phyloP scores from a whole-genome alignment of 306 rosid genomes.

The Rosa persica region DNA sequence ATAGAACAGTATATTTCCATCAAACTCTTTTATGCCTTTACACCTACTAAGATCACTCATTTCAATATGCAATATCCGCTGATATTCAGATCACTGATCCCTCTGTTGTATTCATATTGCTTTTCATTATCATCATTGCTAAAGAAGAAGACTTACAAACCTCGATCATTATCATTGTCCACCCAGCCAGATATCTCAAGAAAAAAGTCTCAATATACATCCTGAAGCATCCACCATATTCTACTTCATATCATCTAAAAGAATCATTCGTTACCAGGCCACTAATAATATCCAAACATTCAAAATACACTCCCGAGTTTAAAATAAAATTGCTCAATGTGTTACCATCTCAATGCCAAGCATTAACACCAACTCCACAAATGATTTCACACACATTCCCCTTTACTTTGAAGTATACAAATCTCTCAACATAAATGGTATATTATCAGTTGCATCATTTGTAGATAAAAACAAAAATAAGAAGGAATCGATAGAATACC shows the following conservation, averaged over 20 bases:
- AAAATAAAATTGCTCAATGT: no score
- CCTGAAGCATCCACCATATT: no score
- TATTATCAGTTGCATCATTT: no score
- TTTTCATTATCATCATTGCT: not conserved
- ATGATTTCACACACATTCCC: not conserved
- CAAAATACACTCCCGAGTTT: no score
- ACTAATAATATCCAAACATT: no score
- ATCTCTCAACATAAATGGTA: no score
- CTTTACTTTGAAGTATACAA: not conserved
- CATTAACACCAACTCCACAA: not conserved
- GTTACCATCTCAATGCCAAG: no score
- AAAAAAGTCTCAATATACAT: no score
- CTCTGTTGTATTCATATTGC: not conserved
- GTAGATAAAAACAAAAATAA: no score
- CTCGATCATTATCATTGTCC: not conserved
- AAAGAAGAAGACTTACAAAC: not conserved
- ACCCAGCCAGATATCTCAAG: not conserved
- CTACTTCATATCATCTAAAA: no score
- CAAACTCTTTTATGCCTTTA: not conserved
- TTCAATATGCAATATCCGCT: not conserved
- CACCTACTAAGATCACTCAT: not conserved
- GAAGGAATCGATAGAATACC: not conserved
- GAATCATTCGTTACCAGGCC: no score
- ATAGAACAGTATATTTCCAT: not conserved
- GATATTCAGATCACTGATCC: not conserved